Conservation (phyloP, 2,329 filamentous ascomycete genomes). For the Neonectria coccinea region DNA sequence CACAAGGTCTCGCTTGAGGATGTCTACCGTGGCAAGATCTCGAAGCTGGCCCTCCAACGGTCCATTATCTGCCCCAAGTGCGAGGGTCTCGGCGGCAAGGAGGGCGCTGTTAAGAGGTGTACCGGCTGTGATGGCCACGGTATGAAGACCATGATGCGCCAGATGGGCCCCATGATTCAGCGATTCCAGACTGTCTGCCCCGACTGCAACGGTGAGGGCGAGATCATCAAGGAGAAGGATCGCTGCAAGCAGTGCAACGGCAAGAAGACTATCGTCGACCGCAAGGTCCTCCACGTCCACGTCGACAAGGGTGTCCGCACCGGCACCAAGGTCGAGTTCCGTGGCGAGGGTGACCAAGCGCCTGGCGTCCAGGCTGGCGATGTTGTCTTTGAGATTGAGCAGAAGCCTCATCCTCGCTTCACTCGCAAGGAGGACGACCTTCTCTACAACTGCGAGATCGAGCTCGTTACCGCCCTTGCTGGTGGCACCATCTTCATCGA, state of each 20-base stretch:
- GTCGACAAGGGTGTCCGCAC: constrained; percentile 94
- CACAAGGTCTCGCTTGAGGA: constrained; percentile 99
- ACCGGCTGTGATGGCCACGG: constrained; percentile 90
- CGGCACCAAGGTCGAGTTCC: constrained; percentile 97
- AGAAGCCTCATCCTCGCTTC: constrained; percentile 97
- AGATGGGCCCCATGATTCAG: constrained; percentile 99
- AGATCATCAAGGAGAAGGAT: constrained; percentile 96
- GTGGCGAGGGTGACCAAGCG: constrained; percentile 94
- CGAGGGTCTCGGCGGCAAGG: constrained; percentile 94
- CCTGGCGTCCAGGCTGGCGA: constrained; percentile 94
- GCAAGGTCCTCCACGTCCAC: constrained; percentile 98
- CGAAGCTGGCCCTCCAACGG: constrained; percentile 96
- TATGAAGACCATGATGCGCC: constrained; percentile 99
- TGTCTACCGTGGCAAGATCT: constrained; percentile 97
- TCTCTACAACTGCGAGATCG: constrained; percentile 94
- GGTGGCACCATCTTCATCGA: constrained; percentile 93
- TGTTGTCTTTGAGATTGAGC: constrained; percentile 98
- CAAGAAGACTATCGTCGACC: constrained; percentile 98
- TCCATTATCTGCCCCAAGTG: constrained; percentile 97
- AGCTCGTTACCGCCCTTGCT: constrained; percentile 92
- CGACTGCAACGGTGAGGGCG: constrained; percentile 97
- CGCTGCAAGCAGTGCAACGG: constrained; percentile 96
- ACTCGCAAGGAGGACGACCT: constrained; percentile 96
- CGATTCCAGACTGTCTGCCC: constrained; percentile 99
- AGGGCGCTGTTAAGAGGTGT: constrained; percentile 96